phyloP scores from a whole-genome alignment of 495 filamentous ascomycete species.

The Podospora bellae-mahoneyi region DNA sequence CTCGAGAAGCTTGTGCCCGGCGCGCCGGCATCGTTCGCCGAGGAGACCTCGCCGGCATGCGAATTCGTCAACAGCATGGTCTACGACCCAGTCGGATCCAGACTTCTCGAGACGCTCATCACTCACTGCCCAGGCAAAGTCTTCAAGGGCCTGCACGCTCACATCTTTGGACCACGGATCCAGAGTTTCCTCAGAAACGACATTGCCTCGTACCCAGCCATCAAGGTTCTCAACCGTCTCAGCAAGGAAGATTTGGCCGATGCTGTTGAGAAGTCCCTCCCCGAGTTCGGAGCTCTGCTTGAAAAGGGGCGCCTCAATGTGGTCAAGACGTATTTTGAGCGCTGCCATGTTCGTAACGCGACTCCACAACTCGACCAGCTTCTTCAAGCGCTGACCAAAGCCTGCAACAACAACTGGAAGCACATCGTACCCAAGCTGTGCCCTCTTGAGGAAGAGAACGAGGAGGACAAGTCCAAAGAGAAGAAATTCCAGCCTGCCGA shows the following conservation, averaged over 20 bases:
- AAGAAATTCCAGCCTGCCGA: conserved; percentile 29
- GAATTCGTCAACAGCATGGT: conserved; percentile 79
- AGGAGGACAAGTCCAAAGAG: conserved; percentile 30
- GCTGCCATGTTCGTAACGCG: conserved; percentile 61
- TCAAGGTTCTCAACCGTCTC: conserved; percentile 73
- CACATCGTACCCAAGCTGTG: conserved; percentile 57
- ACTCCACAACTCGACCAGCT: conserved; percentile 58
- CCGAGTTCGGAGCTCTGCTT: conserved; percentile 65
- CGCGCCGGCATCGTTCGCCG: conserved; percentile 43
- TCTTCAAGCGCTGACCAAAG: conserved; percentile 55
- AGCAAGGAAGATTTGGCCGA: conserved; percentile 75
- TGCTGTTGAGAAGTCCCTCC: conserved; percentile 62
- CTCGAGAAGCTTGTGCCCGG: conserved; percentile 43
- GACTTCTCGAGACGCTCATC: conserved; percentile 82
- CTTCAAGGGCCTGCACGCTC: conserved; percentile 78
- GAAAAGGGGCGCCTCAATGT: conserved; percentile 71
- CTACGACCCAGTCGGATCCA: conserved; percentile 85
- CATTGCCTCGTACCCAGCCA: conserved; percentile 80
- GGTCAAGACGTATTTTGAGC: conserved; percentile 76
- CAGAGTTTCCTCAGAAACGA: conserved; percentile 78
- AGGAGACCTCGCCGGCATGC: conserved; percentile 41
- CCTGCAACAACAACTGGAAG: conserved; percentile 55
- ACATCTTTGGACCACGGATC: conserved; percentile 71
- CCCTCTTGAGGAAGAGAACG: conserved; percentile 39
- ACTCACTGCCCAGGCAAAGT: conserved; percentile 74